These are phyloP conservation scores for Penicillium ucsense DNA, from an alignment of 495 filamentous ascomycete genomes.

Conservation along the genomic window DNA sequence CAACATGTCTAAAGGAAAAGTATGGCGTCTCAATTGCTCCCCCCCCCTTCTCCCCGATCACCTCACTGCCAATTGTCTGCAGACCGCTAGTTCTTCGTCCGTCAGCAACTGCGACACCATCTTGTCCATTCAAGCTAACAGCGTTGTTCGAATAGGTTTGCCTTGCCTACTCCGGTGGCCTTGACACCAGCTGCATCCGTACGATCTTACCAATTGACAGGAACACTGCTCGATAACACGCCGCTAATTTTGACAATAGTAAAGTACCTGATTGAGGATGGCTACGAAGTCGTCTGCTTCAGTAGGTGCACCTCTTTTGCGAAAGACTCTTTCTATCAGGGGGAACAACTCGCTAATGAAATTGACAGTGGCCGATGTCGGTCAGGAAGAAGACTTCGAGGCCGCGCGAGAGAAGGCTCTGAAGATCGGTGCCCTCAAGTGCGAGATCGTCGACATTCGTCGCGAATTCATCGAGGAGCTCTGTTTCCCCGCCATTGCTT, in stretches of 20 bases:
- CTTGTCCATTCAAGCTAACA: conserved; percentile 4
- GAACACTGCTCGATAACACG: conserved; percentile 1
- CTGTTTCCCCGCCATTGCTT: conserved; percentile 73
- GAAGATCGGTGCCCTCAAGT: conserved; percentile 46
- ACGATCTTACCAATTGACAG: conserved; percentile 5
- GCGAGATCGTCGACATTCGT: conserved; percentile 44
- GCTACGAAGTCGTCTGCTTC: conserved; percentile 59
- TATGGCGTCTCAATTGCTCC: conserved; percentile 7
- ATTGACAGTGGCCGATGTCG: conserved; percentile 51
- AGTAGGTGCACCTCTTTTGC: conserved; percentile 27
- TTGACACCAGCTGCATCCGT: conserved; percentile 59
- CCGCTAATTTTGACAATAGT: conserved; percentile 22
- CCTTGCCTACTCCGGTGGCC: conserved; percentile 40
- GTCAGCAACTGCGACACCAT: conserved; percentile 4
- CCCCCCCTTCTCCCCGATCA: not conserved
- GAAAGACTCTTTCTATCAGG: not conserved
- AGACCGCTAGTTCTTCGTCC: conserved; percentile 15
- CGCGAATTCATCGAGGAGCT: conserved; percentile 77
- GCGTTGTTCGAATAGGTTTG: conserved; percentile 23
- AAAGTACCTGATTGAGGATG: conserved; percentile 59
- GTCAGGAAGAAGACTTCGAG: conserved; percentile 57
- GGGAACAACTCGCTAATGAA: conserved; percentile 16
- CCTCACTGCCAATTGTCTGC: not conserved
- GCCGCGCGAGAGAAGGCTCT: conserved; percentile 47
- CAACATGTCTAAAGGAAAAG: conserved; percentile 24